Evolutionary conservation across 306 rosid genomes (phyloP).

Genomic region (Castanospermum australe): DNA sequence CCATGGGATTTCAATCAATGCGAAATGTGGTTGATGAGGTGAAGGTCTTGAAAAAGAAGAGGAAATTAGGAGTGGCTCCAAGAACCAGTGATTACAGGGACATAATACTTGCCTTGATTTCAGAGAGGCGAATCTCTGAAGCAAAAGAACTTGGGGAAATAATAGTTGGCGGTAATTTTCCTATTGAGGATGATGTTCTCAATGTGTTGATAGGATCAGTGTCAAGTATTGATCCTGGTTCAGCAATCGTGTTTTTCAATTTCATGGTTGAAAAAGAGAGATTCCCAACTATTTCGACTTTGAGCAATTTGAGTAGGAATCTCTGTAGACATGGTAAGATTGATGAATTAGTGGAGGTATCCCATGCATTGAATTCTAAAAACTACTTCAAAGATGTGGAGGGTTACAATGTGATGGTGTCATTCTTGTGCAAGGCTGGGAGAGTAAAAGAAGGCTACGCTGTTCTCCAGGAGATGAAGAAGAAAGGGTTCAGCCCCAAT

Average conservation of each 20-base stretch:
- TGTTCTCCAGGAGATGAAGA: conserved; percentile 78
- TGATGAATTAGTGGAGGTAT: conserved; percentile 68
- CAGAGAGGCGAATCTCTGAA: conserved; percentile 51
- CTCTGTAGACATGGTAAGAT: conserved; percentile 53
- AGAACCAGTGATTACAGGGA: conserved; percentile 66
- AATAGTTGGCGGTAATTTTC: conserved; percentile 68
- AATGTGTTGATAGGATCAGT: conserved; percentile 74
- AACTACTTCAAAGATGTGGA: conserved; percentile 65
- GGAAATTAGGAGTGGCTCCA: conserved; percentile 91
- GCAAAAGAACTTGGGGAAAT: conserved; percentile 80
- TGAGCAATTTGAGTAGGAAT: conserved; percentile 68
- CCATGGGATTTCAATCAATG: conserved; percentile 46
- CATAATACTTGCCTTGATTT: conserved; percentile 58
- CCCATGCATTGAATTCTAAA: conserved; percentile 41
- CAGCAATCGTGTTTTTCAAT: conserved; percentile 60
- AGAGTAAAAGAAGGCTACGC: conserved; percentile 80
- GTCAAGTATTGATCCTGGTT: conserved; percentile 52
- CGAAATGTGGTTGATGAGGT: conserved; percentile 62
- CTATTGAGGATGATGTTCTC: conserved; percentile 73
- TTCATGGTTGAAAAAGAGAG: conserved; percentile 71
- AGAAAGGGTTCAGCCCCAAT: conserved; percentile 66
- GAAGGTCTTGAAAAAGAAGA: conserved; percentile 82
- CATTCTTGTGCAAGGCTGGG: conserved; percentile 72
- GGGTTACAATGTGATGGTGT: conserved; percentile 71
- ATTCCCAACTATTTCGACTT: conserved; percentile 59